Base-by-base conservation (phyloP, 1,284 basidiomycete genomes). In the Ustilago trichophora region DNA sequence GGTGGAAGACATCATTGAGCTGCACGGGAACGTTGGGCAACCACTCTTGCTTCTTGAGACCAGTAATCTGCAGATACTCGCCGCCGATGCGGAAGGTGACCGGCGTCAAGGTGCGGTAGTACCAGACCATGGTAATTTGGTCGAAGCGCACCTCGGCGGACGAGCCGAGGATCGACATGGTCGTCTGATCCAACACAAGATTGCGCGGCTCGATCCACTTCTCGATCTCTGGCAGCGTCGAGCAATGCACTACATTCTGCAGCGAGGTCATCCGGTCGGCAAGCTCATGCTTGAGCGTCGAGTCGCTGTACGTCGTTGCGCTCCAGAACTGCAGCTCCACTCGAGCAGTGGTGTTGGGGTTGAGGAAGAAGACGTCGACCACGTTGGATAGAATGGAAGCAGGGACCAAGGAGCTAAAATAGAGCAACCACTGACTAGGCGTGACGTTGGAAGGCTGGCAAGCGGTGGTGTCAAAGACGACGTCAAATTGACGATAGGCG, bases 81-180 rank as follows among this genome's bases (percentile, higher is more conserved):
- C 67, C 67, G 13, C 73, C 72, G 9, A 77, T 71, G 37, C 59
- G 45, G 55, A 78, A 77, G 0, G 68, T 57, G 47, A 78, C 76
- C 1, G 76, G 76, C 11, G 71, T 72, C 43, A 78, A 43, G 16
- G 47, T 43, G 40, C 75, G 73, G 46, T 78, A 78, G 52, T 78
- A 76, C 75, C 75, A 76, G 5, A 78, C 75, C 68, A 77, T 60
- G 6, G 76, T 78, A 47, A 76, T 69, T 46, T 70, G 64, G 15
- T 62, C 57, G 52, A 77, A 77, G 15, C 56, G 56, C 25, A 57
- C 24, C 38, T 78, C 76, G 12, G 55, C 34, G 1, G 59, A 37
- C 29, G 71, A 60, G 21, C 53, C 50, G 16, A 66, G 45, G 31
- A 78, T 73, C 4, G 71, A 37, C 26, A 70, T 40, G 21, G 76